These are phyloP conservation scores for Taiozyma onychis DNA, from an alignment of 1,139 yeast genomes.

Conservation along the genomic window DNA sequence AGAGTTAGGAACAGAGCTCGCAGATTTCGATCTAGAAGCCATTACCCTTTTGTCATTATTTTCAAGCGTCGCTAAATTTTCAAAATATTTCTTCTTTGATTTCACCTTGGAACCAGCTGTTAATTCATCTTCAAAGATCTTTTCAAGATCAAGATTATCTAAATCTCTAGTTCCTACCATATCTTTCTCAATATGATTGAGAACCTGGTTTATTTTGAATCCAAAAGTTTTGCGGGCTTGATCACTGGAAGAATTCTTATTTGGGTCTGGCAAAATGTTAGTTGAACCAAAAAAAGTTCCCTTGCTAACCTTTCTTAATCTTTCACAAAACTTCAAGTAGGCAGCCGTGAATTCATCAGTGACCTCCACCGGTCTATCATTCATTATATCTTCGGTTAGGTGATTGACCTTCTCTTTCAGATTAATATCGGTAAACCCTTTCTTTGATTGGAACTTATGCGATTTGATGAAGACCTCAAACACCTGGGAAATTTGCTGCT, in stretches of 20 bases:
- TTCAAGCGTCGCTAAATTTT: conserved; percentile 4
- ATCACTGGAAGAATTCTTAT: not conserved
- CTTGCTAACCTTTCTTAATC: not conserved
- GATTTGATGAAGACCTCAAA: conserved; percentile 11
- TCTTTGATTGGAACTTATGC: conserved; percentile 14
- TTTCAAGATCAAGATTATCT: not conserved
- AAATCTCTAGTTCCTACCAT: not conserved
- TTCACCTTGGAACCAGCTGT: conserved; percentile 4
- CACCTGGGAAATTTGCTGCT: conserved; percentile 14
- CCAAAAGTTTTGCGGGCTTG: not conserved
- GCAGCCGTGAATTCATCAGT: conserved; percentile 8
- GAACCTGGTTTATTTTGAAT: not conserved
- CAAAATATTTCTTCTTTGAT: conserved; percentile 11
- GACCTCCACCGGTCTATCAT: not conserved
- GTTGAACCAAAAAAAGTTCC: not conserved
- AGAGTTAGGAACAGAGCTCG: conserved; percentile 1
- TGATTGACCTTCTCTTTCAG: not conserved
- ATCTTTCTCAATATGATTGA: conserved; percentile 5
- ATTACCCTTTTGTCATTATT: not conserved
- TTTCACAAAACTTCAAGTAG: conserved; percentile 5
- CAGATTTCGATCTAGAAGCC: conserved; percentile 2
- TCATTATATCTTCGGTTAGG: not conserved
- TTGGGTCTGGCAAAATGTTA: not conserved
- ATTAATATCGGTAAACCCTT: not conserved
- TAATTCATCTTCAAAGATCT: not conserved